Evolutionary conservation across 2,329 filamentous ascomycete genomes (phyloP), one percentile per base, ranked within the genome.

Genomic region (Penicillium sp.): DNA sequence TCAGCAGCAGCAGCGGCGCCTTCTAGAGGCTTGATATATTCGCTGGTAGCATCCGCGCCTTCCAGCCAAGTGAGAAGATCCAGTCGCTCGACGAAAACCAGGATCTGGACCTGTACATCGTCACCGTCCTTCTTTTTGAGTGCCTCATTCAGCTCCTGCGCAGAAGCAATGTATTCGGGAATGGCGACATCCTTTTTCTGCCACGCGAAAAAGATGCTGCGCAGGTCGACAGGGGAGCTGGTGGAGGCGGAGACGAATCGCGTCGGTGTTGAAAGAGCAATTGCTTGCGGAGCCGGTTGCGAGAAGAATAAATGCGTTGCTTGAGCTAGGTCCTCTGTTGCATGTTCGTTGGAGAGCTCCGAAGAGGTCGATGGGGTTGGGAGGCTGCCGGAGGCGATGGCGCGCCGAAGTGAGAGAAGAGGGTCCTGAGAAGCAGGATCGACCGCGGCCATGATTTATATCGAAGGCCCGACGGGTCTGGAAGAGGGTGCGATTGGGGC

Each of bases 171-270:
- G 81, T 97, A 97, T 66, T 96, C 91, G 10, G 90, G 89, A 62
- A 96, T 92, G 51, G 89, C 86, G 51, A 89, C 86, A 77, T 97
- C 93, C 73, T 92, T 91, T 77, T 97, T 95, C 67, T 90, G 82
- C 91, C 92, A 99, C 52, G 92, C 92, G 71, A 97, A 96, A 79
- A 93, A 97, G 75, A 97, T 93, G 72, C 89, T 94, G 70, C 94
- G 91, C 64, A 99, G 81, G 71, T 97, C 91, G 67, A 96, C 87
- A 4, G 88, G 82, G 52, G 81, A 80, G 44, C 84, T 81, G 65
- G 75, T 75, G 44, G 86, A 84, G 54, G 85, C 83, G n/a, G 91
- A 92, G 56, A 90, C 83, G 79, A 97, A 97, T 66, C 94, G 91
- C 63, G 94, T 99, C 9, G 87, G 82, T 13, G 83, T 82, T 47